Evolutionary conservation across 768 basidiomycete genomes (phyloP).

Genomic region (Rhodosporidiobolus odoratus): DNA sequence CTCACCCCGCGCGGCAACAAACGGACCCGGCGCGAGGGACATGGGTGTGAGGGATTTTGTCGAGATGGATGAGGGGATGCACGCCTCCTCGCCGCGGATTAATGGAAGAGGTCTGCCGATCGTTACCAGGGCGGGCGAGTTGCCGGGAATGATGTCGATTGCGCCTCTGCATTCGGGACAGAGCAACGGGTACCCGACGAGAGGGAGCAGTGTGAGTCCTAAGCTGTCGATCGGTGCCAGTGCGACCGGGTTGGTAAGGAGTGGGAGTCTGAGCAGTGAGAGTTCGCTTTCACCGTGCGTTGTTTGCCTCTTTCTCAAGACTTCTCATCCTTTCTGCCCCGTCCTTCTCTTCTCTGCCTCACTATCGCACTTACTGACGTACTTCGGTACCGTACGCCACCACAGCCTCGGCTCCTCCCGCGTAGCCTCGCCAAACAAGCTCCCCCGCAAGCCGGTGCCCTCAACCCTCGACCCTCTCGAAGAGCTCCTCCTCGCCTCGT

Average conservation of each 20-base stretch:
- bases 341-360: neutral
- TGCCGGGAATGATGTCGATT: neutral
- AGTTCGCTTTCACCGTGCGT: neutral
- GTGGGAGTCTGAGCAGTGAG: neutral
- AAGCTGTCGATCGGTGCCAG: neutral
- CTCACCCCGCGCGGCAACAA: neutral
- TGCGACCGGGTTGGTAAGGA: neutral
- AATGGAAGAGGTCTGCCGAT: neutral
- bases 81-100: too few relatives aligned
- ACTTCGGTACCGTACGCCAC: too few relatives aligned
- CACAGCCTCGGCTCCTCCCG: neutral
- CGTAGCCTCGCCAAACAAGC: neutral
- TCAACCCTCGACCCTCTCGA: neutral
- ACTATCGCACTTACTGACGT: neutral
- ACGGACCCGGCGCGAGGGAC: neutral
- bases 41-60: conserved; percentile 20
- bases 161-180: too few relatives aligned
- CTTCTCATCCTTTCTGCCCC: neutral
- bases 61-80: conserved; percentile 2
- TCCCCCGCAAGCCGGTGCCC: conserved; percentile 24
- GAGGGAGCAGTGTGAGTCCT: neutral
- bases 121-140: neutral
- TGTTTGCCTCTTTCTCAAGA: neutral
- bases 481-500: neutral
- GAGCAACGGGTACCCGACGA: too few relatives aligned